phyloP scores from a whole-genome alignment of 73 alveolate genomes.

The Paramecium primaurelia region DNA sequence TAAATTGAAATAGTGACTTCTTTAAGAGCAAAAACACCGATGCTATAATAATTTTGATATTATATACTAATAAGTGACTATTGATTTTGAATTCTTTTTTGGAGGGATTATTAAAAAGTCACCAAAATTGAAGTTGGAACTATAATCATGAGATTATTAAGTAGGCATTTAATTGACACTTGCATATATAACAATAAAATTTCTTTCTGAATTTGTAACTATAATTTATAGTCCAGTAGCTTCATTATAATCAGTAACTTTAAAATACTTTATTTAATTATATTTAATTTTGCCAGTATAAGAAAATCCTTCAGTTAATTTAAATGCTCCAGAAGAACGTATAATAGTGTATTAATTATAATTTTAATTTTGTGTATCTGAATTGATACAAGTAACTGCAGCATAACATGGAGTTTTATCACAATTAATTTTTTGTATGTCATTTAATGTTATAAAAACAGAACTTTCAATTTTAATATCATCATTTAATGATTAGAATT shows the following conservation, averaged over 20 bases:
- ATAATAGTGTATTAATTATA: neutral
- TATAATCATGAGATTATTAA: neutral
- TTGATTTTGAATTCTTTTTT: neutral
- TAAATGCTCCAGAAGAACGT: neutral
- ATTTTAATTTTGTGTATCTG: neutral
- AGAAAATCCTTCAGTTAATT: neutral
- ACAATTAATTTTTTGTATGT: neutral
- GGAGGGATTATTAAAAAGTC: neutral
- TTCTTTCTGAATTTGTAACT: neutral
- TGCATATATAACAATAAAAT: neutral
- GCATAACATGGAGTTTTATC: neutral
- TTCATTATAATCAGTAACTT: neutral
- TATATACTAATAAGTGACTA: neutral
- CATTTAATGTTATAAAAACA: neutral
- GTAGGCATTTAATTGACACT: neutral
- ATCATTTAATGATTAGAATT: neutral
- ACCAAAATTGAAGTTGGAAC: neutral
- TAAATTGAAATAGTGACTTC: neutral
- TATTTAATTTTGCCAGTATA: neutral
- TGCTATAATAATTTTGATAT: neutral
- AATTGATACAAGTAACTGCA: neutral
- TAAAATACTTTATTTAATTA: neutral
- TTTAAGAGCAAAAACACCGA: neutral
- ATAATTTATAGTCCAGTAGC: neutral
- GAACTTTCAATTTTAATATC: neutral